These are phyloP conservation scores for Trichophyton equinum DNA, from an alignment of 2,329 filamentous ascomycete genomes.

Conservation along the genomic window DNA sequence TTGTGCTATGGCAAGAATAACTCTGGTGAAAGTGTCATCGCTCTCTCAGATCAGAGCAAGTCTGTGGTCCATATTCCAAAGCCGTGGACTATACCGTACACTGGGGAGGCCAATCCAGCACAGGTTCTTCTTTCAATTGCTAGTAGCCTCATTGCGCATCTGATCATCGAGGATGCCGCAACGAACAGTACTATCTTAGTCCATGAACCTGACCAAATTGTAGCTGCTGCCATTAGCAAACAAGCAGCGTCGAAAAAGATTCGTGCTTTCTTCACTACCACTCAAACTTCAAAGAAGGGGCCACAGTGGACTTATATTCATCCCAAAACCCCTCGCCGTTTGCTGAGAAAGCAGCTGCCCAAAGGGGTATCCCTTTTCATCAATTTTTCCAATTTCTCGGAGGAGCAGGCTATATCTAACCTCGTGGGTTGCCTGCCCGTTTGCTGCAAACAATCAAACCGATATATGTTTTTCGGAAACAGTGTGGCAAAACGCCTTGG, in stretches of 20 bases:
- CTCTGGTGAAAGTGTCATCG: not conserved
- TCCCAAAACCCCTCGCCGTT: not conserved
- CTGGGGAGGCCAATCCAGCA: not conserved
- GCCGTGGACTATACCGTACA: not conserved
- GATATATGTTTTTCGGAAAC: not conserved
- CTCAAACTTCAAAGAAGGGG: not conserved
- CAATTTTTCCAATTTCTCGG: not conserved
- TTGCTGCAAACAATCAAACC: not conserved
- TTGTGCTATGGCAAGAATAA: not conserved
- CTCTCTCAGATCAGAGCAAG: not conserved
- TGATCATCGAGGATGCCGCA: not conserved
- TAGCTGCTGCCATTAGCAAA: not conserved
- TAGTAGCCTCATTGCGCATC: not conserved
- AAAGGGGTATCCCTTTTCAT: slow-evolving; percentile 4
- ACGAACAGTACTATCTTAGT: not conserved
- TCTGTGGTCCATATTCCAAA: not conserved
- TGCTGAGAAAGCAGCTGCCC: not conserved
- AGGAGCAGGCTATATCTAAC: not conserved
- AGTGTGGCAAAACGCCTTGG: not conserved
- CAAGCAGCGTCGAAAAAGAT: not conserved
- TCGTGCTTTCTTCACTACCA: not conserved
- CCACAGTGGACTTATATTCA: slow-evolving; percentile 1
- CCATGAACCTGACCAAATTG: not conserved
- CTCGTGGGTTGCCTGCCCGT: not conserved
- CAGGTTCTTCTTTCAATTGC: not conserved